A percentile compares a stretch with the other conserved stretches of the same genome.
These are phyloP conservation scores for Entonaema liquescens DNA, from an alignment of 495 filamentous ascomycete genomes.

Conservation along the genomic window DNA sequence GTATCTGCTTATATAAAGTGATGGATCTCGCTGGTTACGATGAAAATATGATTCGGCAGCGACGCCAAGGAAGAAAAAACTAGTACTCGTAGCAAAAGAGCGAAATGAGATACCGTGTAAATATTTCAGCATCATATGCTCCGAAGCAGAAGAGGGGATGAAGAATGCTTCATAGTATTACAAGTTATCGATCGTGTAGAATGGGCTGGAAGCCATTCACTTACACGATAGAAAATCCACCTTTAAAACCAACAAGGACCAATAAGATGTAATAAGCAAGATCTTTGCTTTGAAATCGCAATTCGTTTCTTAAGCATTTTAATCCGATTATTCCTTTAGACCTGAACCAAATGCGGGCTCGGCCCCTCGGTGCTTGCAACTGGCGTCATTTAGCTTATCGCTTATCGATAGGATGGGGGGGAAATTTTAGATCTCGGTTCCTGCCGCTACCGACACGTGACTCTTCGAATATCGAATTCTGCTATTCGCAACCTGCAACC, in stretches of 20 bases:
- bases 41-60: conserved; percentile 37
- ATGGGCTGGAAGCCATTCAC: conserved; percentile 36
- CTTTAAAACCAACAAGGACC: not conserved
- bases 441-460: conserved; percentile 34
- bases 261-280: conserved; percentile 33
- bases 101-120: conserved; percentile 31
- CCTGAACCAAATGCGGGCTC: not conserved
- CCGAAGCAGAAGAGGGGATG: not conserved
- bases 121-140: conserved; percentile 38
- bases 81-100: conserved; percentile 30
- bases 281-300: conserved; percentile 55
- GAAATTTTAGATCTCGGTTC: conserved; percentile 1
- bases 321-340: not conserved
- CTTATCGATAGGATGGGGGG: conserved; percentile 38
- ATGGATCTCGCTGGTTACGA: conserved; percentile 33
- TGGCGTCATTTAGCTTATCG: not conserved
- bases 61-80: conserved; percentile 30
- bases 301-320: not conserved
- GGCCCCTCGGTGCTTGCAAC: conserved; percentile 17
- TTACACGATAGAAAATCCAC: conserved; percentile 41
- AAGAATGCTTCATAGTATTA: conserved; percentile 20
- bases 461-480: conserved; percentile 30
- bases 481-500: conserved; percentile 3
- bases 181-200: conserved; percentile 1
- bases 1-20: conserved; percentile 14